Evolutionary conservation across 2,329 filamentous ascomycete genomes (phyloP), one percentile per base, ranked within the genome.

Genomic region (Fusarium algeriense): DNA sequence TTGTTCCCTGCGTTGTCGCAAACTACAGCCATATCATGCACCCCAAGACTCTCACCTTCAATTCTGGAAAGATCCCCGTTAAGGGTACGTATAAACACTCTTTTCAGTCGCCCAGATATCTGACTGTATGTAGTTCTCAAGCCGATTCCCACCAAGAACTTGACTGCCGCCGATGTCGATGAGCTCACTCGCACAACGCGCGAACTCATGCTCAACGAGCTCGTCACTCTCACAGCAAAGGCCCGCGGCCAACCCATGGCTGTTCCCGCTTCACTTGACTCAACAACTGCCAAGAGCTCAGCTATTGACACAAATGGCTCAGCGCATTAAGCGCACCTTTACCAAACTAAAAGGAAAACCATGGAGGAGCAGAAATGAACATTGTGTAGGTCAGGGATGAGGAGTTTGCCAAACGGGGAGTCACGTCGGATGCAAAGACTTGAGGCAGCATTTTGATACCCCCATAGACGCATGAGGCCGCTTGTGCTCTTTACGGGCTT

Each of bases 1-100:
- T 99, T 76, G 91, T 99, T 6, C 96, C 96, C 0, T 88, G 97
- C 38, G 91, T 94, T 49, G 88, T 90, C 34, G 92, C 92, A 79
- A 95, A 94, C 82, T 95, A 95, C 81, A 91, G 91, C 75, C 88
- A 94, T 78, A 78, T 95, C 37, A 82, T 95, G 70, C 90, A 89
- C 75, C 81, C 90, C 74, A 90, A 90, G 82, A 84, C 85, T 46
- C 78, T 88, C 74, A 84, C 88, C 43, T 95, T 95, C 78, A 89
- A 88, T 46, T 81, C 89, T 1, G 93, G 93, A 45, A 86, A 81
- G 45, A 90, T 98, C 66, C 92, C 93, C 15, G 85, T 94, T 67
- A 94, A 93, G 84, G 90, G 93, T 93, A 80, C 64, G 85, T 78
- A 44, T 20, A 43, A 44, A n/a, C n/a, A 10, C 2, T 19, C 23